Percentiles rank a stretch among this genome's conserved stretches.
Evolutionary conservation across 495 filamentous ascomycete genomes (phyloP).

Genomic region (Glarea lozoyensis): DNA sequence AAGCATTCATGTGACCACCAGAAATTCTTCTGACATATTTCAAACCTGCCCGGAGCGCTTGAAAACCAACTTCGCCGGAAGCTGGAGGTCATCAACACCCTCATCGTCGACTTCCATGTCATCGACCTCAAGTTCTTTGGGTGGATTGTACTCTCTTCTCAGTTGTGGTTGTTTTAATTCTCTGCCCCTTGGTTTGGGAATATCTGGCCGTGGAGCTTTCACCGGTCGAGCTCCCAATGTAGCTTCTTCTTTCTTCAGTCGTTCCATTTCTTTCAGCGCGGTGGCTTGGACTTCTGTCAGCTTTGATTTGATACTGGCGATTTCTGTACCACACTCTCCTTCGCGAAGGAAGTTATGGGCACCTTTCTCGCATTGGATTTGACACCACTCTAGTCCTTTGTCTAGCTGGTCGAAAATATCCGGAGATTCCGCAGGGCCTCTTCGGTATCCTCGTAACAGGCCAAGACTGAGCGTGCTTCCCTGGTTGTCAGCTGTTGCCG

Average conservation of each 20-base stretch:
- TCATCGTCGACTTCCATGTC: conserved; percentile 21
- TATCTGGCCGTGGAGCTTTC: not conserved
- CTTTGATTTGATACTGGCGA: conserved; percentile 54
- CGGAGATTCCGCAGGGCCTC: conserved; percentile 16
- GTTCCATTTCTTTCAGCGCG: conserved; percentile 49
- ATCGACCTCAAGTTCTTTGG: conserved; percentile 16
- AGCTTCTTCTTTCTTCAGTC: conserved; percentile 23
- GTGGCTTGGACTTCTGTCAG: conserved; percentile 49
- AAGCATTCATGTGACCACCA: too few species aligned
- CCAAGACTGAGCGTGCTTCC: conserved; percentile 11
- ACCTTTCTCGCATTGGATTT: conserved; percentile 71
- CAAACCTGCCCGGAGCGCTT: conserved; percentile 14
- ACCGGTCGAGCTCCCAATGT: not conserved
- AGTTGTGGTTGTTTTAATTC: conserved; percentile 5
- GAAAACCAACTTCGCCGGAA: conserved; percentile 13
- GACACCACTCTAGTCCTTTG: conserved; percentile 65
- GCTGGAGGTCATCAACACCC: conserved; percentile 8
- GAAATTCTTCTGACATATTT: too few species aligned
- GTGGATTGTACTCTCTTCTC: conserved; percentile 1
- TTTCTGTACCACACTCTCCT: conserved; percentile 69
- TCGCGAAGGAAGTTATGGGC: conserved; percentile 82
- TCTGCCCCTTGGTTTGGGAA: conserved; percentile 1
- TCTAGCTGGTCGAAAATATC: conserved; percentile 65
- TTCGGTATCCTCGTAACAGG: conserved; percentile 10
- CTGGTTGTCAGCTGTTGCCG: not conserved